These are phyloP conservation scores for Penicillium steckii DNA, from an alignment of 495 filamentous ascomycete genomes.

Conservation along the genomic window DNA sequence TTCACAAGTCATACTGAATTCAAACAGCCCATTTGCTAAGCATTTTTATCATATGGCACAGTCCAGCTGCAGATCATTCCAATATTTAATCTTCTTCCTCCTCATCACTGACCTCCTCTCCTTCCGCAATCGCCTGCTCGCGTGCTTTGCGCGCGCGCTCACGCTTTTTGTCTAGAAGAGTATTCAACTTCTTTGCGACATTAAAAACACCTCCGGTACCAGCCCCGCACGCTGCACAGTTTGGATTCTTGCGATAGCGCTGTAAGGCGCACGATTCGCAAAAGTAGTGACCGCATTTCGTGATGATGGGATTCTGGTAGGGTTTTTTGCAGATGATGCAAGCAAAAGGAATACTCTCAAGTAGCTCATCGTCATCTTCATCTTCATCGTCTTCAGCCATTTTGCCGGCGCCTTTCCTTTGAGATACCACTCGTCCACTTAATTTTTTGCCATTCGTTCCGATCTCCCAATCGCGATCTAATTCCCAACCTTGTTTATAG, in stretches of 20 bases:
- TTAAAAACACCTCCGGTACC: constrained; percentile 91
- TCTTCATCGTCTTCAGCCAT: constrained; percentile 48
- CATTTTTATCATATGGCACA: constrained; percentile 5
- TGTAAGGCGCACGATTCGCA: constrained; percentile 86
- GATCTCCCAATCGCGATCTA: constrained; percentile 91
- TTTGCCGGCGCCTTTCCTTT: constrained; percentile 44
- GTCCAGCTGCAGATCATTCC: constrained; percentile 19
- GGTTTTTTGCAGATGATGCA: constrained; percentile 85
- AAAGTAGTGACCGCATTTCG: constrained; percentile 94
- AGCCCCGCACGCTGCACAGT: constrained; percentile 80
- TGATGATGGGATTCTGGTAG: constrained; percentile 82
- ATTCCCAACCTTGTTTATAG: constrained; percentile 91
- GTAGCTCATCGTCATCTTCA: constrained; percentile 67
- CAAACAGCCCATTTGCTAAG: neutral
- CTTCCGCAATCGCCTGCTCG: constrained; percentile 68
- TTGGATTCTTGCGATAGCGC: constrained; percentile 76
- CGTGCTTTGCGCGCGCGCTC: constrained; percentile 64
- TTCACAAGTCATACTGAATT: neutral
- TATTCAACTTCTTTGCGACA: constrained; percentile 76
- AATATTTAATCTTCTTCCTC: constrained; percentile 38
- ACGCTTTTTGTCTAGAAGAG: constrained; percentile 79
- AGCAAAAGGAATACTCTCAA: constrained; percentile 92
- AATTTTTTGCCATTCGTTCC: constrained; percentile 72
- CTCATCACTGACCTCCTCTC: constrained; percentile 67
- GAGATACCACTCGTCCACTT: constrained; percentile 60